A percentile compares a stretch with the other conserved stretches of the same genome.
These are phyloP conservation scores for Bryum argenteum DNA, from an alignment of 225 moss, liverwort and hornwort genomes.

Conservation along the genomic window DNA sequence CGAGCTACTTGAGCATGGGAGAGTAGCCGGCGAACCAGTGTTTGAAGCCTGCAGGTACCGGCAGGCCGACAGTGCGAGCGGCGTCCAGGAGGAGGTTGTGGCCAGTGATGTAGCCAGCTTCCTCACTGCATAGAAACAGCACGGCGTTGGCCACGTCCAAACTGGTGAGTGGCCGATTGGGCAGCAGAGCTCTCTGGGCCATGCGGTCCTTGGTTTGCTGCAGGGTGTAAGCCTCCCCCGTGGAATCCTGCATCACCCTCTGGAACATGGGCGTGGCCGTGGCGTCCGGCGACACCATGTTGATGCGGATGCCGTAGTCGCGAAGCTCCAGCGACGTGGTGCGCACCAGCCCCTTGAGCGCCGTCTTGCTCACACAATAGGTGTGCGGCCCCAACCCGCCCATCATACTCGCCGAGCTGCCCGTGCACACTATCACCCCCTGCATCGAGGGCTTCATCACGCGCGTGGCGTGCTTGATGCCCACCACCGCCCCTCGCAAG, in stretches of 20 bases:
- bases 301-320: constrained; percentile 58
- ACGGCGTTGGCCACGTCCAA: constrained; percentile 57
- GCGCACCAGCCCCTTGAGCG: constrained; percentile 41
- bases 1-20: constrained; percentile 43
- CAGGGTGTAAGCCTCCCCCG: constrained; percentile 19
- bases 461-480: constrained; percentile 70
- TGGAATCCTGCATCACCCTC: constrained; percentile 43
- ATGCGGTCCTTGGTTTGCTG: constrained; percentile 42
- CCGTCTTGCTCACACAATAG: constrained; percentile 57
- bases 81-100: constrained; percentile 69
- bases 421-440: constrained; percentile 67
- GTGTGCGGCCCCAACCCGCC: constrained; percentile 62
- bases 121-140: constrained; percentile 64
- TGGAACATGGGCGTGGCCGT: constrained; percentile 58
- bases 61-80: constrained; percentile 39
- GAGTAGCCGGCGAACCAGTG: constrained; percentile 58
- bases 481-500: constrained; percentile 64
- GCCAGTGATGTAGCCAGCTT: constrained; percentile 64
- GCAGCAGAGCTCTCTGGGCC: constrained; percentile 23
- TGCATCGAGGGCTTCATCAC: constrained; percentile 60
- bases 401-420: constrained; percentile 48
- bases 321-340: constrained; percentile 71
- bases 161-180: constrained; percentile 33
- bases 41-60: constrained; percentile 32
- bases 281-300: constrained; percentile 63